Evolutionary conservation across 2,329 filamentous ascomycete species (phyloP).

Genomic region (Trichoderma sp.): DNA sequence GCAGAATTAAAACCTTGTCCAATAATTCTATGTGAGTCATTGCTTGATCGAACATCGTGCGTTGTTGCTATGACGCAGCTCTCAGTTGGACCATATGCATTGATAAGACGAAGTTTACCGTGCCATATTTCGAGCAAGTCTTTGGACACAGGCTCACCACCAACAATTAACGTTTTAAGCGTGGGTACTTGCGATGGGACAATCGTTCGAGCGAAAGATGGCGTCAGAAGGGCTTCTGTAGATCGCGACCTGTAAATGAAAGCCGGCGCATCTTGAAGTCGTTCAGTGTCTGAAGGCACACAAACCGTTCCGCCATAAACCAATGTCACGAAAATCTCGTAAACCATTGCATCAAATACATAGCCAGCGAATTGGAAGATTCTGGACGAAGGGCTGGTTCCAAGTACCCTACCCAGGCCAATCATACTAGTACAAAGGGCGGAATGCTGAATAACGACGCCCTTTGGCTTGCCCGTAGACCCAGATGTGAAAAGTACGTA

Average conservation of each 20-base stretch:
- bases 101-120: constrained; percentile 34
- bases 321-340: background rate
- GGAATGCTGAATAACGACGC: constrained; percentile 4
- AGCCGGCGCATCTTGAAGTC: background rate
- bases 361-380: constrained; percentile 12
- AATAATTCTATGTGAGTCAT: background rate
- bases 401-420: background rate
- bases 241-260: background rate
- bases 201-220: constrained; percentile 1
- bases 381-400: background rate
- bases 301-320: background rate
- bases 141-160: constrained; percentile 10
- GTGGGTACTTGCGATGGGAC: background rate
- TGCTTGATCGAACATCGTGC: background rate
- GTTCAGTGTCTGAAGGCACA: background rate
- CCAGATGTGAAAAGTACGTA: constrained; percentile 9
- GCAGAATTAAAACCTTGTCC: constrained; percentile 14
- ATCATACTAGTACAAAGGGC: background rate
- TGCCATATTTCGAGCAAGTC: constrained; percentile 3
- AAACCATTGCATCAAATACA: constrained; percentile 2
- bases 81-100: constrained; percentile 44
- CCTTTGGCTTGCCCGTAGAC: constrained; percentile 10
- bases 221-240: background rate
- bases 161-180: background rate
- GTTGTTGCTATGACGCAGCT: constrained; percentile 28